These are phyloP conservation scores for Botrytis byssoidea DNA, from an alignment of 2,329 filamentous ascomycete genomes.

Conservation along the genomic window DNA sequence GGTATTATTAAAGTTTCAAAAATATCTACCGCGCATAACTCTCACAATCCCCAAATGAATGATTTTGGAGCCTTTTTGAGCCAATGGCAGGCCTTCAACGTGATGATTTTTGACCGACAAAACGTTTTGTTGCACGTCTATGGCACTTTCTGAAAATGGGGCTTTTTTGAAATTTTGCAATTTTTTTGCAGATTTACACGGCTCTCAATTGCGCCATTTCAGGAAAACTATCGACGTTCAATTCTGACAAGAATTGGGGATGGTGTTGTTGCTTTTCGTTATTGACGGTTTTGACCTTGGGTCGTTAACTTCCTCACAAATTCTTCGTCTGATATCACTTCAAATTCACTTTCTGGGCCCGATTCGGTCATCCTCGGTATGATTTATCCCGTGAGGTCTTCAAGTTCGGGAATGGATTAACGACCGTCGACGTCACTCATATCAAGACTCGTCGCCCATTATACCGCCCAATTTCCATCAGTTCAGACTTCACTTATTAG, in stretches of 20 bases:
- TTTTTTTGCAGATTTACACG: neutral
- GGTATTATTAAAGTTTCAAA: neutral
- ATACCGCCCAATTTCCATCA: neutral
- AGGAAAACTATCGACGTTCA: neutral
- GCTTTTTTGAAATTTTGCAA: neutral
- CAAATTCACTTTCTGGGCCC: neutral
- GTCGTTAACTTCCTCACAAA: conserved; percentile 1
- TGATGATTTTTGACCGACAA: neutral
- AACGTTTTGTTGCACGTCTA: conserved; percentile 7
- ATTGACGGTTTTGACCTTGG: neutral
- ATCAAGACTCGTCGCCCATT: neutral
- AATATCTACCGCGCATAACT: neutral
- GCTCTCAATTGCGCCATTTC: neutral
- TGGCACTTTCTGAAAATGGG: neutral
- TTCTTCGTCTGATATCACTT: conserved; percentile 9
- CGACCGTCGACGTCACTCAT: neutral
- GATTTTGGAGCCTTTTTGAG: neutral
- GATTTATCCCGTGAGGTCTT: neutral
- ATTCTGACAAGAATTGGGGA: neutral
- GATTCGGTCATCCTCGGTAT: neutral
- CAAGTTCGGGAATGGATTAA: neutral
- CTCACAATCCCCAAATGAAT: neutral
- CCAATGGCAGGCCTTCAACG: conserved; percentile 7
- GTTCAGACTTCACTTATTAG: neutral
- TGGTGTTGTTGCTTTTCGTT: neutral